phyloP scores from a whole-genome alignment of 176 grass and related monocot genomes.

The Triticum monococcum region DNA sequence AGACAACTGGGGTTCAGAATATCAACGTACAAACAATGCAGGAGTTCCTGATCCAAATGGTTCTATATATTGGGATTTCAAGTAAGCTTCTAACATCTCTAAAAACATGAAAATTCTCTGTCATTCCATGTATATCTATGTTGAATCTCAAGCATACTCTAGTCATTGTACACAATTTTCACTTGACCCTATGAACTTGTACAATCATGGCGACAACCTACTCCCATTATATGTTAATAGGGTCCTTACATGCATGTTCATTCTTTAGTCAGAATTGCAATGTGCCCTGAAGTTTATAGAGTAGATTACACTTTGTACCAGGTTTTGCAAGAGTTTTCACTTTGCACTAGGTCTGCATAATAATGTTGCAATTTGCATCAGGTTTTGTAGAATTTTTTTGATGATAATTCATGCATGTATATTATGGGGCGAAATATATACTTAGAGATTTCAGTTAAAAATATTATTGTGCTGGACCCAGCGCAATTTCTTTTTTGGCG shows the following conservation, averaged over 20 bases:
- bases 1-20: conserved; percentile 88
- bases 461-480: neutral
- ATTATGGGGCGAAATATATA: neutral
- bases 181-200: conserved; percentile 11
- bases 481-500: neutral
- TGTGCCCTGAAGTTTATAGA: neutral
- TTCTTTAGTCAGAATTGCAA: conserved; percentile 10
- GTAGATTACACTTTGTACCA: neutral
- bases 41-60: conserved; percentile 90
- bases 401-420: neutral
- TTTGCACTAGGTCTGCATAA: neutral
- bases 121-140: neutral
- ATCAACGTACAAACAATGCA: conserved; percentile 93
- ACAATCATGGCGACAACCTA: neutral
- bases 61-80: conserved; percentile 94
- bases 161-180: neutral
- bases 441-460: neutral
- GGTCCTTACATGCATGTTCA: neutral
- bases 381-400: neutral
- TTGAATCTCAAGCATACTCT: neutral
- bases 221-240: neutral
- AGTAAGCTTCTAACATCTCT: conserved; percentile 55
- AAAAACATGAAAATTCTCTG: neutral
- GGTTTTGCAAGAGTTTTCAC: neutral
- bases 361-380: neutral